Conservation (phyloP, 371 early-diverging fungal species). For the Umbelopsis sp. region DNA sequence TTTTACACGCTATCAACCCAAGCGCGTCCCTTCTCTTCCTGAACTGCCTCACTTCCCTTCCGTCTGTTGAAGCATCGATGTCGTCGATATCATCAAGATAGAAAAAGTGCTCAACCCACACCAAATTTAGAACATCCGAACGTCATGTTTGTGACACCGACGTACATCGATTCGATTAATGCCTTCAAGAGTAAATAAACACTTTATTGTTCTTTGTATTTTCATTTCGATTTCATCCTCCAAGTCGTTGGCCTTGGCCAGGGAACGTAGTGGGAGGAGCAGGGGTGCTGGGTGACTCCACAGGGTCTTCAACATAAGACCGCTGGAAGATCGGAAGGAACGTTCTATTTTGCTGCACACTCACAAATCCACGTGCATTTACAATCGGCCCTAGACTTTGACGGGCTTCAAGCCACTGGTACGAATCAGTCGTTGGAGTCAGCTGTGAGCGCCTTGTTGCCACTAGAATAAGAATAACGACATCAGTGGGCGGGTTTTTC, state of each 20-base stretch:
- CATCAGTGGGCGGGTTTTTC: background rate
- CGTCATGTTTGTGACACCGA: no score
- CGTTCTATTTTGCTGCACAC: slow-evolving; percentile 1
- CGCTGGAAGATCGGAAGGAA: slow-evolving; percentile 10
- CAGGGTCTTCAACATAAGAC: background rate
- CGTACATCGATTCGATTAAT: no score
- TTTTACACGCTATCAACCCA: no score
- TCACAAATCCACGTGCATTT: slow-evolving; percentile 9
- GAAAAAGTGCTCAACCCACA: no score
- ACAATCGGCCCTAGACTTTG: background rate
- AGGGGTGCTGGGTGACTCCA: background rate
- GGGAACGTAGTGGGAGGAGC: background rate
- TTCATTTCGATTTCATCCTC: no score
- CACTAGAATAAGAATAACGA: background rate
- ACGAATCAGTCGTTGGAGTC: background rate
- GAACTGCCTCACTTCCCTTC: no score
- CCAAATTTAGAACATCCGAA: no score
- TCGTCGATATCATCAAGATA: no score
- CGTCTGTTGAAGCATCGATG: no score
- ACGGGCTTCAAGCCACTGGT: background rate
- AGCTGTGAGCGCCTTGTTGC: background rate
- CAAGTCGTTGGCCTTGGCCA: slow-evolving; percentile 13
- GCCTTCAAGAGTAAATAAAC: no score
- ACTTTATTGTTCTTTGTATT: background rate
- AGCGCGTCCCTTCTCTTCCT: no score